Evolutionary conservation across 169 alveolate species (phyloP), one percentile per base, ranked within the genome.

Genomic region (Cytauxzoon felis): DNA sequence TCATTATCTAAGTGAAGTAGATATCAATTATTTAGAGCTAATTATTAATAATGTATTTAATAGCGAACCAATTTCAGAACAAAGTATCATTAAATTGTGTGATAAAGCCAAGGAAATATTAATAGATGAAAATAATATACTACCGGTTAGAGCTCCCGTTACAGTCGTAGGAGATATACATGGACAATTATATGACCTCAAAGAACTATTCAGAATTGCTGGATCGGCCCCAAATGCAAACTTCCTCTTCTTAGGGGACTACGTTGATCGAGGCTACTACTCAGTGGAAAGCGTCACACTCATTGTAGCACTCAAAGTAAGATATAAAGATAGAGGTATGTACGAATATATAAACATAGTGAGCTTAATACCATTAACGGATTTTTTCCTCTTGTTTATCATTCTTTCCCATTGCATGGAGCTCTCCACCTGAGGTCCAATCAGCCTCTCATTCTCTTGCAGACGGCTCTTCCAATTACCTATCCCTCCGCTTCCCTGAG

Each of bases 211-310:
- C 62, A 88, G 96, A 51, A 92, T 95, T 26, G 99, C 97, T n/a
- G 96, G 78, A 24, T 43, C 70, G 18, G 64, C 97, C 30, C 98
- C 98, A 24, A 97, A 95, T 66, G 93, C 97, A 34, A 97, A 94
- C 87, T 98, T 96, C 81, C 86, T 96, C 45, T 97, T 94, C 86
- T 79, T 92, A 81, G 99, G 99, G 16, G 99, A 97, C 83, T 97
- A 91, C 75, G 99, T 97, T 1, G 99, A 97, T 84, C 73, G 99
- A 63, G 99, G 99, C 4, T 88, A 89, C 73, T 92, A 92, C 65
- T 90, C 96, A 36, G 94, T 96, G 29, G 99, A 96, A 67, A 90
- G 97, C 36, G 93, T 95, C 41, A 72, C 95, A 27, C 82, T 94
- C 19, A 85, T 96, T 18, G 82, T 96, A 45, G 92, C 97, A 13